A percentile compares a stretch with the other conserved stretches of the same genome.
Conservation (phyloP, 2,329 filamentous ascomycete species). For the Fusarium papillatum region DNA sequence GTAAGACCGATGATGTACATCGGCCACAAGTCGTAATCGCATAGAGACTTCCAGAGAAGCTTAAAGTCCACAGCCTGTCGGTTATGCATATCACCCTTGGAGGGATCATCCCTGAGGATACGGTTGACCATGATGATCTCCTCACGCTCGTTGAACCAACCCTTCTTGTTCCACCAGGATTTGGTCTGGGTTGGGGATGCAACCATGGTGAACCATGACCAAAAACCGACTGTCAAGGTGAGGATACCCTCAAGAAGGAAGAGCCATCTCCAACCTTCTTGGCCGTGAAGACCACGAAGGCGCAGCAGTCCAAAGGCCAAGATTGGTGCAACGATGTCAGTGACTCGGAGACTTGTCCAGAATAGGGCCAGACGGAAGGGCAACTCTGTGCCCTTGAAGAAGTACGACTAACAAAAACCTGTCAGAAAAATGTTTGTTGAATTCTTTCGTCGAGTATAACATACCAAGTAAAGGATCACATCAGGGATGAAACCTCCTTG, state of each 20-base stretch:
- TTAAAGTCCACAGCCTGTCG: constrained; percentile 59
- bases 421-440: no score
- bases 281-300: constrained; percentile 38
- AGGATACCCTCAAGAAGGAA: constrained; percentile 60
- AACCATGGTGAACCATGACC: constrained; percentile 44
- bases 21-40: constrained; percentile 71
- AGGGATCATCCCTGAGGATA: constrained; percentile 67
- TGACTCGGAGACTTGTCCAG: constrained; percentile 23
- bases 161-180: constrained; percentile 65
- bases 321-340: constrained; percentile 36
- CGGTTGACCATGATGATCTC: constrained; percentile 71
- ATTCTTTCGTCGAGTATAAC: accelerated
- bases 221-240: constrained; percentile 44
- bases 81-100: constrained; percentile 73
- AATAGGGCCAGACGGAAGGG: constrained; percentile 33
- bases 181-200: constrained; percentile 58
- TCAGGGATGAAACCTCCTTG: constrained; percentile 63
- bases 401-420: constrained; percentile 36
- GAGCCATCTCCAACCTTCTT: constrained; percentile 43
- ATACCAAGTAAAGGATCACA: constrained; percentile 41
- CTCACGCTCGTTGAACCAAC: constrained; percentile 55
- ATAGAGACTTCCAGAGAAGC: constrained; percentile 63
- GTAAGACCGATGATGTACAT: constrained; percentile 64
- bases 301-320: constrained; percentile 41
- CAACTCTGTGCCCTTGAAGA: constrained; percentile 53